phyloP scores from a whole-genome alignment of 202 grass and related monocot genomes.

The Tripidium arundinaceum region DNA sequence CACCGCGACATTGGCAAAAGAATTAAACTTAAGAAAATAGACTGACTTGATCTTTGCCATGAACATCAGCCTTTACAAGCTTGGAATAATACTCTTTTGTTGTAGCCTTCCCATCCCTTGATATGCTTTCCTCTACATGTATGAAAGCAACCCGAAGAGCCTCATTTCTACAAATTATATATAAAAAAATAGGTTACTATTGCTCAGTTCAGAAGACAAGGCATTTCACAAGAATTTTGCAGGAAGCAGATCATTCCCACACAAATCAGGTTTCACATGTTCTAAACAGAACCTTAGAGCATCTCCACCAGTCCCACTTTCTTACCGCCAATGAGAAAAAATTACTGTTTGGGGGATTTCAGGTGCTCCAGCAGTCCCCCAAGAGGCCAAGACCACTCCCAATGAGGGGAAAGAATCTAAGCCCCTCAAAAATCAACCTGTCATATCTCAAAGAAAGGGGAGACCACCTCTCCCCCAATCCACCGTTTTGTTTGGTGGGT shows the following conservation, averaged over 20 bases:
- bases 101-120: slow-evolving; percentile 27
- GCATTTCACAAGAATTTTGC: neutral
- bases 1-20: neutral
- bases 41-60: slow-evolving; percentile 92
- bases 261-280: neutral
- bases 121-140: slow-evolving; percentile 60
- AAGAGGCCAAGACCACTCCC: neutral
- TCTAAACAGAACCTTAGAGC: neutral
- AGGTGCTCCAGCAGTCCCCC: neutral
- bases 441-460: neutral
- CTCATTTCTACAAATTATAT: slow-evolving; percentile 75
- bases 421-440: neutral
- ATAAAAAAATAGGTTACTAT: slow-evolving; percentile 14
- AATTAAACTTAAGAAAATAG: slow-evolving; percentile 14
- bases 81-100: slow-evolving; percentile 87
- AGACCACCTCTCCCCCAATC: neutral
- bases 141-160: slow-evolving; percentile 98
- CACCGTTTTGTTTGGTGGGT: neutral
- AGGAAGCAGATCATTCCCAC: neutral
- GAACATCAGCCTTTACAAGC: slow-evolving; percentile 92
- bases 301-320: neutral
- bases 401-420: neutral
- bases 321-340: neutral
- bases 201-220: neutral
- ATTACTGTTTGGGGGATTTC: neutral